Evolutionary conservation across 108 stramenopile species (phyloP).

Genomic region (Cyclotella cryptica): DNA sequence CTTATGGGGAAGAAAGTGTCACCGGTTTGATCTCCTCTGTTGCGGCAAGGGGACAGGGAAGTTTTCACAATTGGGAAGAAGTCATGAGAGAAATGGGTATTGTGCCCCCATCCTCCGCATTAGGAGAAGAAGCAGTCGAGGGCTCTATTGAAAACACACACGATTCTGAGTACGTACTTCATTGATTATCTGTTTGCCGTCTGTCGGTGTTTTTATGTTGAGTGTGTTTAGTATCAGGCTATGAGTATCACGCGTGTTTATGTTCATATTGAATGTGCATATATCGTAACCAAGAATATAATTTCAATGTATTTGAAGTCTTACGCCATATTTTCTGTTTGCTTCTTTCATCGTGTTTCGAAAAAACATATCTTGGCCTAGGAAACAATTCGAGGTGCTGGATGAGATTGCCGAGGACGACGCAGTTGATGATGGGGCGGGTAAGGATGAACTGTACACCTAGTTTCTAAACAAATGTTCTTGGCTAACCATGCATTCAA

Average conservation of each 20-base stretch:
- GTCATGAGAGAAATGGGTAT: slow-evolving; percentile 28
- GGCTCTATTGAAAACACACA: not conserved
- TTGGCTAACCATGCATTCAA: no score
- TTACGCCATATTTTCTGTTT: slow-evolving; percentile 4
- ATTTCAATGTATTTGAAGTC: slow-evolving; percentile 10
- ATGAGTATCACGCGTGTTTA: not conserved
- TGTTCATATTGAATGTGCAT: slow-evolving; percentile 8
- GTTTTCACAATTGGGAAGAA: not conserved
- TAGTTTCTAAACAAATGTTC: no score
- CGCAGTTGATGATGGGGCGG: no score
- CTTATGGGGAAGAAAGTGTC: slow-evolving; percentile 16
- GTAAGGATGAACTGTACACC: no score
- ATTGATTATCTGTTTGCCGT: not conserved
- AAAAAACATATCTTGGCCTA: not conserved
- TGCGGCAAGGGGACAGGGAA: not conserved
- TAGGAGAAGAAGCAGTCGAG: slow-evolving; percentile 9
- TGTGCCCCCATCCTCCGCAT: slow-evolving; percentile 33
- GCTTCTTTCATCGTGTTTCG: not conserved
- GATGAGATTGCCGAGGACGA: no score
- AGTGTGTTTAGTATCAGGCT: not conserved
- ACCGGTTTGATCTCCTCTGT: not conserved
- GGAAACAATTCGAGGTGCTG: not conserved
- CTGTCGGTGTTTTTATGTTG: slow-evolving; percentile 12
- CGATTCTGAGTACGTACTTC: slow-evolving; percentile 17
- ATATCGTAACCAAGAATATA: slow-evolving; percentile 13